phyloP scores from a whole-genome alignment of 169 alveolate genomes.

The Cryptosporidium canis region DNA sequence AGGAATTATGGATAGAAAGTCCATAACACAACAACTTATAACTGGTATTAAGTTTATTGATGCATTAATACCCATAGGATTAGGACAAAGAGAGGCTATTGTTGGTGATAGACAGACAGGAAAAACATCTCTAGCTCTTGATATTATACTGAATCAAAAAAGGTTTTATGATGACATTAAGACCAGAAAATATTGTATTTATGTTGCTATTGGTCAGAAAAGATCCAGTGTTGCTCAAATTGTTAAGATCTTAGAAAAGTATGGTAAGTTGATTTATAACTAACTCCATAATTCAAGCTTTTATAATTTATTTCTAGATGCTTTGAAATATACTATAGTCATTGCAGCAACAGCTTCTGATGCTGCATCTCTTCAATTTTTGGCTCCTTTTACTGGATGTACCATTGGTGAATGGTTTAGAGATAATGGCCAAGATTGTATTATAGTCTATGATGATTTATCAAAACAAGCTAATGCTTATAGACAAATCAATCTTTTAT shows the following conservation, averaged over 20 bases:
- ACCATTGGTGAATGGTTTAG: conserved; percentile 98
- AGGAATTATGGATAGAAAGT: conserved; percentile 96
- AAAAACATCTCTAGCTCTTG: conserved; percentile 97
- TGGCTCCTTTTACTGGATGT: conserved; percentile 98
- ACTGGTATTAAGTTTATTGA: conserved; percentile 97
- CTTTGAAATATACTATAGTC: conserved; percentile 92
- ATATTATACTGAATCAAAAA: conserved; percentile 94
- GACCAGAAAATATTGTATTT: conserved; percentile 91
- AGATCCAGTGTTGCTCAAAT: conserved; percentile 94
- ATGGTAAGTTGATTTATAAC: conserved; percentile 80
- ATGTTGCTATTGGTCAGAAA: conserved; percentile 98
- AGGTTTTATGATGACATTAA: conserved; percentile 76
- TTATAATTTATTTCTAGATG: neutral
- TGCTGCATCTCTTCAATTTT: conserved; percentile 97
- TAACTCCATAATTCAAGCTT: neutral
- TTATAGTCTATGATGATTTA: conserved; percentile 96
- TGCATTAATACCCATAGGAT: conserved; percentile 97
- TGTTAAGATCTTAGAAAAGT: conserved; percentile 85
- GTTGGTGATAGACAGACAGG: conserved; percentile 99
- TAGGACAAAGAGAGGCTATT: conserved; percentile 98
- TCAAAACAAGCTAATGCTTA: conserved; percentile 98
- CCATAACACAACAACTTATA: conserved; percentile 97
- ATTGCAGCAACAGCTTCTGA: conserved; percentile 99
- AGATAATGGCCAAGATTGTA: conserved; percentile 95
- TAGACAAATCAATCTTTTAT: conserved; percentile 93